These are phyloP conservation scores for Cryptomeria japonica DNA, from an alignment of 75 land plant species.

Conservation along the genomic window DNA sequence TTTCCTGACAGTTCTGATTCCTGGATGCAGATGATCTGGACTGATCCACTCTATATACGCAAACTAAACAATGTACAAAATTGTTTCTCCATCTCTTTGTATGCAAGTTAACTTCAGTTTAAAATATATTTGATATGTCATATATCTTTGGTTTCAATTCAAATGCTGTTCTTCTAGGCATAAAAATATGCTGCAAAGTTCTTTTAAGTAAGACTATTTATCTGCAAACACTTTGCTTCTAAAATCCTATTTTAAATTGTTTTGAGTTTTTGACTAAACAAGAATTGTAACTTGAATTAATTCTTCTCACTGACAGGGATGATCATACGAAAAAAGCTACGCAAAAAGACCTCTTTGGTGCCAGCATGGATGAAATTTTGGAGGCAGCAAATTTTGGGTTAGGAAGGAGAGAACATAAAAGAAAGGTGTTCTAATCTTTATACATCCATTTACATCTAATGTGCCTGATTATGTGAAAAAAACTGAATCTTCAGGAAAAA, in stretches of 20 bases:
- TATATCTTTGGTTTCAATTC: neutral
- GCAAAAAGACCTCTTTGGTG: slow-evolving; percentile 52
- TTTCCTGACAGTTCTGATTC: neutral
- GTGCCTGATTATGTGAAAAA: neutral
- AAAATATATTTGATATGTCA: neutral
- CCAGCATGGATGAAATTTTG: slow-evolving; percentile 65
- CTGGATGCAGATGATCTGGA: neutral
- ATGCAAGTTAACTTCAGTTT: neutral
- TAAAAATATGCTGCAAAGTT: neutral
- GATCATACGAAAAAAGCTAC: slow-evolving; percentile 37
- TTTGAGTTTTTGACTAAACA: neutral
- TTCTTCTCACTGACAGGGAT: slow-evolving; percentile 31
- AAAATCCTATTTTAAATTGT: neutral
- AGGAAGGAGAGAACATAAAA: slow-evolving; percentile 41
- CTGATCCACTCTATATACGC: neutral
- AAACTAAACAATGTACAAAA: neutral
- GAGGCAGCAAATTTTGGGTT: slow-evolving; percentile 59
- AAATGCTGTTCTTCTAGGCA: neutral
- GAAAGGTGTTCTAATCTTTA: slow-evolving; percentile 15
- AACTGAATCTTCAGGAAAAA: neutral
- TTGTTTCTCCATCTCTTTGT: neutral
- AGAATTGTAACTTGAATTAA: neutral
- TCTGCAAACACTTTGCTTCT: neutral
- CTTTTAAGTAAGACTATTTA: neutral
- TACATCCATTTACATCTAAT: neutral